Percentiles rank a stretch among this genome's conserved stretches.
These are phyloP conservation scores for Cyclotella kingstonii DNA, from an alignment of 108 stramenopile genomes.

Conservation along the genomic window DNA sequence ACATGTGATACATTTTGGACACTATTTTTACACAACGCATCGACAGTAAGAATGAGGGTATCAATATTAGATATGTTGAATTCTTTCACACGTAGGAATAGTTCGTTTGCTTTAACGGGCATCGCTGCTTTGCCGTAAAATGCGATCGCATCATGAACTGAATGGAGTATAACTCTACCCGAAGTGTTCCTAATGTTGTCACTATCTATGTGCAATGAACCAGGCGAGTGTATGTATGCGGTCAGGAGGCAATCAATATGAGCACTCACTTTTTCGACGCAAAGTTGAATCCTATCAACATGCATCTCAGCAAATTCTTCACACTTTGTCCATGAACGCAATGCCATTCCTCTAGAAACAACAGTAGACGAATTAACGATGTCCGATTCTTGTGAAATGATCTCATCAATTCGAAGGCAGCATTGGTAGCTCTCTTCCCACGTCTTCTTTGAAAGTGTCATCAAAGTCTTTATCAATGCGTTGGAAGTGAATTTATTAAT, in stretches of 20 bases:
- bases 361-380: slow-evolving; percentile 3
- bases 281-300: background rate
- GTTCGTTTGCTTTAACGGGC: slow-evolving; percentile 29
- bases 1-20: slow-evolving; percentile 13
- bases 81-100: slow-evolving; percentile 25
- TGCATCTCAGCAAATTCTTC: slow-evolving; percentile 9
- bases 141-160: slow-evolving; percentile 23
- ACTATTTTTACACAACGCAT: slow-evolving; percentile 20
- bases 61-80: slow-evolving; percentile 17
- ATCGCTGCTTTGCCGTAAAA: slow-evolving; percentile 25
- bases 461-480: slow-evolving; percentile 23
- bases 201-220: background rate
- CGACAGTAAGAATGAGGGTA: slow-evolving; percentile 15
- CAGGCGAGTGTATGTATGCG: background rate
- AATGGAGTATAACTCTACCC: background rate
- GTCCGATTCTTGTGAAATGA: slow-evolving; percentile 7
- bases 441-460: slow-evolving; percentile 13
- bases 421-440: slow-evolving; percentile 34
- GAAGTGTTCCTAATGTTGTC: no score
- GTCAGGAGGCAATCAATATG: slow-evolving; percentile 20
- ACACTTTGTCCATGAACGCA: slow-evolving; percentile 23
- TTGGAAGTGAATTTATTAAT: slow-evolving; percentile 29
- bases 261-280: slow-evolving; percentile 19
- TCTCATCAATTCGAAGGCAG: slow-evolving; percentile 32
- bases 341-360: slow-evolving; percentile 9